Evolutionary conservation across 1,139 yeast species (phyloP).

Genomic region (Debaryomyces sp.): DNA sequence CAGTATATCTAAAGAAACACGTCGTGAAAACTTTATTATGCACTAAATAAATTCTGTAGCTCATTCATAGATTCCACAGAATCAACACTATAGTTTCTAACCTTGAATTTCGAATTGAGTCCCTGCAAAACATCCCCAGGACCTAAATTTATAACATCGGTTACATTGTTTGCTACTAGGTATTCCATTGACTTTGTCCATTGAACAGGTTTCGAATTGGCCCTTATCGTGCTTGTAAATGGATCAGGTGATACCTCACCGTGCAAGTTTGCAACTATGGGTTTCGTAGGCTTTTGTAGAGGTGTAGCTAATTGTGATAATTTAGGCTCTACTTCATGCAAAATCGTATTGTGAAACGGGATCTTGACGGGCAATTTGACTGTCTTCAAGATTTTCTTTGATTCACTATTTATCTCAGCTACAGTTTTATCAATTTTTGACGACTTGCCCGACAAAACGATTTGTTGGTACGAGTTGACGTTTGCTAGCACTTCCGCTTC

Average conservation of each 20-base stretch:
- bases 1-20: background rate
- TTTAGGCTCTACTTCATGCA: constrained; percentile 39
- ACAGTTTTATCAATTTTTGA: constrained; percentile 22
- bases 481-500: constrained; percentile 38
- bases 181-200: constrained; percentile 40
- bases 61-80: constrained; percentile 9
- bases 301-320: constrained; percentile 21
- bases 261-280: constrained; percentile 39
- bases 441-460: constrained; percentile 48
- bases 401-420: constrained; percentile 18
- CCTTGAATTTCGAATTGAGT: constrained; percentile 24
- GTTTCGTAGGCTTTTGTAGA: constrained; percentile 19
- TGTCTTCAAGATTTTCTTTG: constrained; percentile 24
- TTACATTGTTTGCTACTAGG: constrained; percentile 20
- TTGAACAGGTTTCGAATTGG: constrained; percentile 46
- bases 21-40: background rate
- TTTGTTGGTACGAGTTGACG: constrained; percentile 43
- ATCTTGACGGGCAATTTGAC: constrained; percentile 49
- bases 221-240: constrained; percentile 31
- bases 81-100: constrained; percentile 9
- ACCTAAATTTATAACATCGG: constrained; percentile 34
- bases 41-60: background rate
- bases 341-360: constrained; percentile 53
- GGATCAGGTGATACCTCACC: constrained; percentile 26
- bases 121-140: constrained; percentile 39